Percentiles rank a stretch among this genome's conserved stretches.
These are phyloP conservation scores for Nannochloris sp. DNA, from an alignment of 139 green algal species.

Conservation along the genomic window DNA sequence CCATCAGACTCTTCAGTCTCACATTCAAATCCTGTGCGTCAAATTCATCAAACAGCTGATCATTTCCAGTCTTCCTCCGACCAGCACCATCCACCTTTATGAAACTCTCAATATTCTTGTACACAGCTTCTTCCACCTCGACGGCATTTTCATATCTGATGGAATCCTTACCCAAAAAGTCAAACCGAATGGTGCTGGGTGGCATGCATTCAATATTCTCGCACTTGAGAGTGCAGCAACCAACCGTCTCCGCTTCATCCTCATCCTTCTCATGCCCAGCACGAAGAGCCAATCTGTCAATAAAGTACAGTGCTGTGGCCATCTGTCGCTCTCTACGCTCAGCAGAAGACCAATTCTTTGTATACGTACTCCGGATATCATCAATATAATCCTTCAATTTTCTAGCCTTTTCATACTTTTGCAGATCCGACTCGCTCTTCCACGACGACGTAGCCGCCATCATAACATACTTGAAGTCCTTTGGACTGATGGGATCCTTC, in stretches of 20 bases:
- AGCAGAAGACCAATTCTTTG: conserved; percentile 43
- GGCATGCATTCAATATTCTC: conserved; percentile 74
- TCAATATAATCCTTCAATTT: conserved; percentile 66
- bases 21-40: conserved; percentile 86
- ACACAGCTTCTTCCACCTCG: conserved; percentile 73
- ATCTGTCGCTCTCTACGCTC: conserved; percentile 73
- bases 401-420: conserved; percentile 97
- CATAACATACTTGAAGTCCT: conserved; percentile 92
- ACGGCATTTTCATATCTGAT: conserved; percentile 95
- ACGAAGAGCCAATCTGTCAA: conserved; percentile 94
- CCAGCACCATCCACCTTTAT: conserved; percentile 8
- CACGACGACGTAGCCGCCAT: conserved; percentile 83
- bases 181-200: conserved; percentile 79
- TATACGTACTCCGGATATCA: conserved; percentile 29
- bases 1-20: conserved; percentile 92
- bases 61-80: conserved; percentile 49
- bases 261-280: conserved; percentile 98
- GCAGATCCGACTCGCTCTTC: conserved; percentile 84
- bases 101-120: conserved; percentile 69
- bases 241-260: conserved; percentile 98
- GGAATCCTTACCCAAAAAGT: conserved; percentile 99
- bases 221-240: conserved; percentile 92
- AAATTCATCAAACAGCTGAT: conserved; percentile 92
- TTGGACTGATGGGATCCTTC: conserved; percentile 87
- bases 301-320: conserved; percentile 91